phyloP scores from a whole-genome alignment of 2,329 filamentous ascomycete species.

The Hypoxylon sp. region DNA sequence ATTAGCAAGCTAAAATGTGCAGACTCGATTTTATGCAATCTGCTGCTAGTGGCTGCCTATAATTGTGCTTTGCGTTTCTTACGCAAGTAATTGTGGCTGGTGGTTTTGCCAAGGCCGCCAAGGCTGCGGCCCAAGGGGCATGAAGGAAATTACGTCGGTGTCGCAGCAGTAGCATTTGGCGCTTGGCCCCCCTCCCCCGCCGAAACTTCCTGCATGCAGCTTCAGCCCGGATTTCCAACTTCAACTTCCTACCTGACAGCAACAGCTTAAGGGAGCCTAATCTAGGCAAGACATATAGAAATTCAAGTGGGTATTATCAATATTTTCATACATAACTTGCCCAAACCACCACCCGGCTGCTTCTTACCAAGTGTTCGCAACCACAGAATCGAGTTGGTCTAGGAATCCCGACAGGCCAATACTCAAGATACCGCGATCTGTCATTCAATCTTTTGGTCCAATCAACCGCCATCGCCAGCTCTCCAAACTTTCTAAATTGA shows the following conservation, averaged over 20 bases:
- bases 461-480: constrained; percentile 22
- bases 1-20: too few species aligned
- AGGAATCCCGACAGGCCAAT: constrained; percentile 12
- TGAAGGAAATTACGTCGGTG: constrained; percentile 53
- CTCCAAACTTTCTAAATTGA: constrained; percentile 18
- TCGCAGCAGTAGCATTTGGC: constrained; percentile 31
- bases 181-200: constrained; percentile 47
- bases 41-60: constrained; percentile 35
- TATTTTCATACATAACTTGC: constrained; percentile 2
- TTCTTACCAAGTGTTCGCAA: constrained; percentile 18
- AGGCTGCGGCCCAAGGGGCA: constrained; percentile 21
- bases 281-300: constrained; percentile 29
- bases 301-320: constrained; percentile 10
- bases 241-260: constrained; percentile 26
- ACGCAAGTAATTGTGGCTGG: constrained; percentile 56
- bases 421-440: constrained; percentile 34
- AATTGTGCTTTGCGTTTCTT: constrained; percentile 44
- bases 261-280: constrained; percentile 30
- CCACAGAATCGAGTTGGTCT: constrained; percentile 9
- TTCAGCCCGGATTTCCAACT: constrained; percentile 37
- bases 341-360: not conserved
- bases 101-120: constrained; percentile 32
- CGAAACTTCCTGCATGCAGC: constrained; percentile 37
- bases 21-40: too few species aligned
- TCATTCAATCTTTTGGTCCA: constrained; percentile 24